A percentile compares a stretch with the other conserved stretches of the same genome.
These are phyloP conservation scores for Pichia exigua DNA, from an alignment of 805 yeast species.

Conservation along the genomic window DNA sequence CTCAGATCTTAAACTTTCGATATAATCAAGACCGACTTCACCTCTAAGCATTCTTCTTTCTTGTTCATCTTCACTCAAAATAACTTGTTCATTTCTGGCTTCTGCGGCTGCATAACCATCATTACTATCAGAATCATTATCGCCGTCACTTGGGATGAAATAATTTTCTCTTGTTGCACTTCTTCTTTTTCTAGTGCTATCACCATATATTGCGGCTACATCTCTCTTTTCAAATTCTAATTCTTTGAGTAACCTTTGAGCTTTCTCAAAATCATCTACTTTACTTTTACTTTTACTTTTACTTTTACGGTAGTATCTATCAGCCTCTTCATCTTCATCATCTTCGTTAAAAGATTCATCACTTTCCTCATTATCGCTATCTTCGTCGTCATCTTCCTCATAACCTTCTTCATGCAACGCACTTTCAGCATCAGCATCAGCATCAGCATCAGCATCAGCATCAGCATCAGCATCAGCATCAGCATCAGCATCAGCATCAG, in stretches of 20 bases:
- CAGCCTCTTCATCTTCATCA: background rate
- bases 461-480: too few relatives aligned
- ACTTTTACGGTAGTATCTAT: background rate
- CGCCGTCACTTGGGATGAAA: slow-evolving; percentile 56
- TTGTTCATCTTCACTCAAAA: slow-evolving; percentile 16
- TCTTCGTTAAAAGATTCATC: background rate
- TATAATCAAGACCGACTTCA: slow-evolving; percentile 7
- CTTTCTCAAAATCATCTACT: slow-evolving; percentile 1
- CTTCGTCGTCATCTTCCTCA: background rate
- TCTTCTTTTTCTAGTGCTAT: slow-evolving; percentile 5
- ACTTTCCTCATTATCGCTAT: background rate
- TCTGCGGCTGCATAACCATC: slow-evolving; percentile 14
- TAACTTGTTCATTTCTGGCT: slow-evolving; percentile 11
- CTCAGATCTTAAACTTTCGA: slow-evolving; percentile 1
- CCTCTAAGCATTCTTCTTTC: slow-evolving; percentile 12
- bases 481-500: background rate
- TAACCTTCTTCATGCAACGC: background rate
- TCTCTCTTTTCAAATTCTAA: slow-evolving; percentile 14
- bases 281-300: background rate
- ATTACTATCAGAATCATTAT: slow-evolving; percentile 41
- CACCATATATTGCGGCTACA: slow-evolving; percentile 4
- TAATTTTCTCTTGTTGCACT: slow-evolving; percentile 50
- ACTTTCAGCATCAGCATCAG: background rate
- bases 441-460: background rate
- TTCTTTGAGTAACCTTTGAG: slow-evolving; percentile 7